These are phyloP conservation scores for Aspergillus tamarii DNA, from an alignment of 2,329 filamentous ascomycete species.

Conservation along the genomic window DNA sequence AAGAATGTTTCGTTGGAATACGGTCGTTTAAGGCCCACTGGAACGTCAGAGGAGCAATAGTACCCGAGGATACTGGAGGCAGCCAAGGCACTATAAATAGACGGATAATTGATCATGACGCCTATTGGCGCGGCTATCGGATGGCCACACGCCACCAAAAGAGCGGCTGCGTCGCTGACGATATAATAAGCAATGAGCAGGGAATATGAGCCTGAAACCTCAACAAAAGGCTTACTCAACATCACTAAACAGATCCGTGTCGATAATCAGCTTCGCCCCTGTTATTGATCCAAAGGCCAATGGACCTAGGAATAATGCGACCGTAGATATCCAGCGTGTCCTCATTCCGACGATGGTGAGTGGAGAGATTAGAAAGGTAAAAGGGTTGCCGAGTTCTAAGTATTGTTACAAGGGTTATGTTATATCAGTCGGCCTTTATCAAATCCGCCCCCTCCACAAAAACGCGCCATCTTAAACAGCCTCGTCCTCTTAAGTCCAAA, in stretches of 20 bases:
- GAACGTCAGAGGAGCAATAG: neutral
- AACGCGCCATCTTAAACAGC: no score
- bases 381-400: neutral
- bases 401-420: no score
- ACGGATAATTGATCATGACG: conserved; percentile 15
- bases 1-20: conserved; percentile 8
- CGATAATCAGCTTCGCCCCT: conserved; percentile 9
- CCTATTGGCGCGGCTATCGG: neutral
- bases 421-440: no score
- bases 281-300: neutral
- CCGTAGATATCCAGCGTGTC: neutral
- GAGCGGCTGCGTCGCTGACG: conserved; percentile 7
- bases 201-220: neutral
- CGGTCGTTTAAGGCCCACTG: conserved; percentile 4
- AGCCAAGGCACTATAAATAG: conserved; percentile 6
- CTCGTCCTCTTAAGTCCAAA: no score
- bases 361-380: neutral
- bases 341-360: neutral
- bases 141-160: conserved; percentile 4
- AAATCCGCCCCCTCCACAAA: no score
- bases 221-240: conserved; percentile 6
- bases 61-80: conserved; percentile 11
- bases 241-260: conserved; percentile 14
- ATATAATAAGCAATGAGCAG: neutral
- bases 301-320: neutral